Percentiles rank a stretch among this genome's conserved stretches.
phyloP scores from a whole-genome alignment of 164 flowering plant species.

The Annona squamosa region DNA sequence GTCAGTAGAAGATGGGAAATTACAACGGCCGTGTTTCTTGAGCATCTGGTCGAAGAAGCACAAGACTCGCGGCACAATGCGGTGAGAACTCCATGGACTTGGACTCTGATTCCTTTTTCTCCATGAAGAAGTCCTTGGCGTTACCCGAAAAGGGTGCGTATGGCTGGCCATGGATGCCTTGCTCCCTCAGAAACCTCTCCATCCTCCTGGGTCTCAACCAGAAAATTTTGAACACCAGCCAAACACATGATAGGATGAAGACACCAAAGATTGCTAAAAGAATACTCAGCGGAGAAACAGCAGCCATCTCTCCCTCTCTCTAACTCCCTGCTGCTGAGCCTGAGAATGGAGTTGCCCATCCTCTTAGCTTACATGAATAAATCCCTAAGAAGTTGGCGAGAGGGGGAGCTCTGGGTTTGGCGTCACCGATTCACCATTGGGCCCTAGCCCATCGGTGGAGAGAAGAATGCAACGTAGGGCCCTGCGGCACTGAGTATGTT shows the following conservation, averaged over 20 bases:
- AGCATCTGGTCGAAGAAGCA: slow-evolving; percentile 6
- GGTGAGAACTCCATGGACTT: slow-evolving; percentile 16
- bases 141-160: slow-evolving; percentile 13
- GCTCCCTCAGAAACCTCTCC: slow-evolving; percentile 8
- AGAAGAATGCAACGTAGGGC: too few relatives aligned
- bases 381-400: too few relatives aligned
- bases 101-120: slow-evolving; percentile 5
- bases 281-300: neutral
- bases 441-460: too few relatives aligned
- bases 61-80: slow-evolving; percentile 9
- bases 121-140: neutral
- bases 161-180: slow-evolving; percentile 13
- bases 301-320: slow-evolving; percentile 10
- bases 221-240: neutral
- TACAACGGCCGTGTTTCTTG: slow-evolving; percentile 6
- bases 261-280: neutral
- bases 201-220: slow-evolving; percentile 13
- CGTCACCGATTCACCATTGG: too few relatives aligned
- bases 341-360: too few relatives aligned
- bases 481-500: too few relatives aligned
- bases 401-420: too few relatives aligned
- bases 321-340: neutral
- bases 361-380: too few relatives aligned
- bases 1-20: neutral
- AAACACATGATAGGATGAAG: neutral